These are phyloP conservation scores for Dioscorea zingiberensis DNA, from an alignment of 106 monocot genomes.

Conservation along the genomic window DNA sequence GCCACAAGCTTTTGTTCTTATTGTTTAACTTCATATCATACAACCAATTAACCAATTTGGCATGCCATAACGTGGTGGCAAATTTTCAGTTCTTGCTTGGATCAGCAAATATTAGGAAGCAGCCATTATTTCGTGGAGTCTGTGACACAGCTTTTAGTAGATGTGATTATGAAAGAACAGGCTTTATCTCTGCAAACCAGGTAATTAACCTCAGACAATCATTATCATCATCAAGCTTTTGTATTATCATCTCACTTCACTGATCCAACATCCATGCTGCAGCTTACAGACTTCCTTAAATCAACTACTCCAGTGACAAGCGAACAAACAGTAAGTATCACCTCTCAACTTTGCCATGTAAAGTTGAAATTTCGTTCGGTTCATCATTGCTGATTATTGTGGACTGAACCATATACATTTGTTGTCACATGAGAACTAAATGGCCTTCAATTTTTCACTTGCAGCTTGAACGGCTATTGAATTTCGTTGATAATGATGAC, in stretches of 20 bases:
- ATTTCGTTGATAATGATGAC: conserved; percentile 27
- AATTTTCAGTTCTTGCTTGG: conserved; percentile 69
- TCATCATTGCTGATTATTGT: neutral
- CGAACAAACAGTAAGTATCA: conserved; percentile 35
- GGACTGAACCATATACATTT: neutral
- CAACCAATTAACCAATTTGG: neutral
- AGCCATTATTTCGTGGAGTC: conserved; percentile 47
- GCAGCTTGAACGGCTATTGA: conserved; percentile 37
- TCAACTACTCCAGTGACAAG: conserved; percentile 9
- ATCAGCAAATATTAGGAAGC: conserved; percentile 64
- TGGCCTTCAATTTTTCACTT: neutral
- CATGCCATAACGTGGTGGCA: neutral
- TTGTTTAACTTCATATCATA: no score
- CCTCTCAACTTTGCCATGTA: neutral
- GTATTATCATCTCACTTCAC: neutral
- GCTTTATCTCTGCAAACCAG: conserved; percentile 17
- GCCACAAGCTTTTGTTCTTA: no score
- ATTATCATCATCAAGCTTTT: neutral
- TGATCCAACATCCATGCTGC: neutral
- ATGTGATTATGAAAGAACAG: conserved; percentile 13
- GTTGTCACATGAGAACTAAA: no score
- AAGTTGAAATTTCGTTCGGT: no score
- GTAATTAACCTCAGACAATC: conserved; percentile 5
- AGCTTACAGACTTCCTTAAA: conserved; percentile 36
- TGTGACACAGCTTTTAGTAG: conserved; percentile 48